phyloP scores from a whole-genome alignment of 2,329 filamentous ascomycete genomes.

The Venturia oleaginea region DNA sequence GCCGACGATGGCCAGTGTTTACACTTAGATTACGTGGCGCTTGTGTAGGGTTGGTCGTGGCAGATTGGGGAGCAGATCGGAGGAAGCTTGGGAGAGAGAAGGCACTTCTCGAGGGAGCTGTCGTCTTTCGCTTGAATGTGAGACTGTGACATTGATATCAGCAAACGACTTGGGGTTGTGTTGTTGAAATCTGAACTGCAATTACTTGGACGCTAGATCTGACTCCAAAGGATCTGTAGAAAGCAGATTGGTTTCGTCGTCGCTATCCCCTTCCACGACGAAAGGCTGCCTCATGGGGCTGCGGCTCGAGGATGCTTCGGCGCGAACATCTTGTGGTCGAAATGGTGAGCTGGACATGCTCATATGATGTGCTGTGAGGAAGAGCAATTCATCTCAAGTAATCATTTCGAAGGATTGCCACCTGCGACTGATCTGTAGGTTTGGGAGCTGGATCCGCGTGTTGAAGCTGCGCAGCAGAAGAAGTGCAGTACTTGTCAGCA shows the following conservation, averaged over 20 bases:
- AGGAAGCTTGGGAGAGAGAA: constrained; percentile 38
- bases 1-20: constrained; percentile 15
- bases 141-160: constrained; percentile 29
- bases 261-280: constrained; percentile 30
- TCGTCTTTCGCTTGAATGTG: constrained; percentile 65
- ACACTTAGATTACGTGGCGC: constrained; percentile 17
- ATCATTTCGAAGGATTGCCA: not conserved
- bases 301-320: constrained; percentile 11
- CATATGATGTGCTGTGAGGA: not conserved
- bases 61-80: constrained; percentile 21
- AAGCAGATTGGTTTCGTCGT: constrained; percentile 43
- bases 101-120: constrained; percentile 27
- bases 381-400: not conserved
- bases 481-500: not conserved
- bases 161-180: not conserved
- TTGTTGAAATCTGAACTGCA: not conserved
- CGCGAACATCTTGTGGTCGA: not conserved
- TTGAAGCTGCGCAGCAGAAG: not conserved
- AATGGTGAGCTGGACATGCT: constrained; percentile 15
- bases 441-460: not conserved
- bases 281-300: constrained; percentile 11
- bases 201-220: constrained; percentile 37
- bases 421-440: not conserved
- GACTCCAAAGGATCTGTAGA: constrained; percentile 48
- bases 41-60: constrained; percentile 19